Evolutionary conservation across 495 filamentous ascomycete genomes (phyloP), one percentile per base, ranked within the genome.

Genomic region (Penicillium ucsense): DNA sequence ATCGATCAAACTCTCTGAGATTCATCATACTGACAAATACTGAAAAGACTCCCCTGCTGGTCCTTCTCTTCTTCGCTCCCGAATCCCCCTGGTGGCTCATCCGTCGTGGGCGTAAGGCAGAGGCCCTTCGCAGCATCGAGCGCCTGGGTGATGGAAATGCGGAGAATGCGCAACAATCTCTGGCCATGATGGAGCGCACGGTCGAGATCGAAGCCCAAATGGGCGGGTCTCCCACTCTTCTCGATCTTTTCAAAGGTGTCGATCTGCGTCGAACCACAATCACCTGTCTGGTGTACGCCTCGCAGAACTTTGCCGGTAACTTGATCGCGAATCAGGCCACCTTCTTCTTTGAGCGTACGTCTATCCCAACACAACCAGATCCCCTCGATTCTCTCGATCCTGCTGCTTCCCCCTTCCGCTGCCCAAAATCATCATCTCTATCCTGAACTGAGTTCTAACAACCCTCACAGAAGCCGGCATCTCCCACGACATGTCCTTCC

Each of bases 101-200:
- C n/a, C 55, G 55, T 33, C 55, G 83, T 77, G 83, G 81, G 7
- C 75, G 73, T 42, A 66, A 77, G 46, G 78, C 77, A 3, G 73
- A 82, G 27, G 85, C 85, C 3, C 81, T 81, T 52, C 63, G 67
- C 8, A 70, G 82, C 11, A 64, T 89, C 39, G 67, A 76, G 41
- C 81, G 85, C 12, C 71, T 89, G 6, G 82, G 76, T 32, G 74
- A 66, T 41, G 66, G 71, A 40, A 68, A 66, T 3, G 55, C 72
- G 20, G 80, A 85, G 40, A 67, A 84, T 38, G 65, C 77, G 3
- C 75, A 82, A 46, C 77, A 87, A 59, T 79, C 78, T 0, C 64
- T 87, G 27, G 77, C 82, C 45, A 86, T 86, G 82, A 86, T 87
- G 70, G 78, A 82, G 33, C 83, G 84, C 50, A 85, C 83, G 6